Evolutionary conservation across 805 yeast species (phyloP), one percentile per base, ranked within the genome.

Genomic region (Wickerhamomyces chaumierensis): DNA sequence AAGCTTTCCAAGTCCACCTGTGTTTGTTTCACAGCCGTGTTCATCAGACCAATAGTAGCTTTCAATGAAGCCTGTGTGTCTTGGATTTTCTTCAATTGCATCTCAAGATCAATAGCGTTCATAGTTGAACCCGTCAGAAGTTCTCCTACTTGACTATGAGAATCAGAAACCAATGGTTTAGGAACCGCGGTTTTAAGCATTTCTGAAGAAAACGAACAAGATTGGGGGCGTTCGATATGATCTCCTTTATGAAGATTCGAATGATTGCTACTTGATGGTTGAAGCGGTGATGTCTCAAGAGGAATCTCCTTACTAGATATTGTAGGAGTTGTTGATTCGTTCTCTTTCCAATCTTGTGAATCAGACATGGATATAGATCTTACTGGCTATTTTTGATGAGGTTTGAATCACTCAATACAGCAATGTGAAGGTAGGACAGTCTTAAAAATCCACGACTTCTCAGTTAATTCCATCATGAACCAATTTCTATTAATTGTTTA

Each of bases 161-260:
- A 43, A 20, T 40, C 40, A 1, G 37, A 17, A 15, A 29, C 23
- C 17, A 35, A 43, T 4, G 44, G 39, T 19, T 44, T 45, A 12
- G 36, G 52, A 7, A 48, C 49, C 5, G 49, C 41, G 20, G 47
- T 47, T 13, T 45, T 42, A 6, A 63, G 53, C 48, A 62, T 56
- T 29, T 62, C 67, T 4, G 70, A 67, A 2, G 62, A 60, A 3
- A 60, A 41, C 8, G 68, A 67, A 39, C 63, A 42, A 4, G 69
- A 66, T 2, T 64, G 64, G n/a, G 68, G 68, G 27, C 60, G 60
- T 40, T 66, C 47, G 37, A 45, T 42, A 3, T 68, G 68, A 38
- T 63, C 66, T 15, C 58, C 55, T 20, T 66, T 60, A 35, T 63
- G 7, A 25, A 25, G 9, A 13, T 25, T 25, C 5, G 29, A 25